Percentiles rank a stretch among this genome's conserved stretches.
These are phyloP conservation scores for Thraustochytrium aureum DNA, from an alignment of 352 stramenopile species.

Conservation along the genomic window DNA sequence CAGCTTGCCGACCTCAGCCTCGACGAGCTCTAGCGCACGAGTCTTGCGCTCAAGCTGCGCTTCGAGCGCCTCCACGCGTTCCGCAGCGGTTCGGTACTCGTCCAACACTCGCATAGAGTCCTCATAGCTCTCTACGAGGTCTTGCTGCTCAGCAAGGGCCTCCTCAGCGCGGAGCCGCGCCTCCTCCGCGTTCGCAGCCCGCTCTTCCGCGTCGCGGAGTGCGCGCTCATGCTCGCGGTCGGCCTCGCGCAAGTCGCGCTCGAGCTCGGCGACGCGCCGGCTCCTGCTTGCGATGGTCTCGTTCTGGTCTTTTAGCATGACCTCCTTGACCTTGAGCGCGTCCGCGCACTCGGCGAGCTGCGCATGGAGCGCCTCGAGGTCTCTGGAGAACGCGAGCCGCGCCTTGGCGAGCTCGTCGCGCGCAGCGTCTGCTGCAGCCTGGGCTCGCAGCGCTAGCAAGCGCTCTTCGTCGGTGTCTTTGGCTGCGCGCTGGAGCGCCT, in stretches of 20 bases:
- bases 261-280: background rate
- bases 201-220: background rate
- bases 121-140: constrained; percentile 37
- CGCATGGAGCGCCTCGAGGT: background rate
- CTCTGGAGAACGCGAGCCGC: background rate
- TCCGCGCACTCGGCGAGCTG: background rate
- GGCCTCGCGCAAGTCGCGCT: background rate
- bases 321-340: constrained; percentile 15
- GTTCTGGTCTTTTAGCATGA: constrained; percentile 46
- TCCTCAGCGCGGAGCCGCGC: background rate
- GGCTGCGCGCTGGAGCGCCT: background rate
- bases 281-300: background rate
- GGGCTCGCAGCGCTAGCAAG: constrained; percentile 3
- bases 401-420: background rate
- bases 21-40: background rate
- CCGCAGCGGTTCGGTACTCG: background rate
- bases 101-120: background rate
- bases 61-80: background rate
- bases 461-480: constrained; percentile 23
- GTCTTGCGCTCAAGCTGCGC: constrained; percentile 35
- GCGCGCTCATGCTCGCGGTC: background rate
- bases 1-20: constrained; percentile 6
- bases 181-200: background rate
- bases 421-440: constrained; percentile 1
- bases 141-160: constrained; percentile 25